Percentiles rank a stretch among this genome's conserved stretches.
Conservation (phyloP, 192 early-diverging fungal species). For the Lunasporangiospora selenospora region DNA sequence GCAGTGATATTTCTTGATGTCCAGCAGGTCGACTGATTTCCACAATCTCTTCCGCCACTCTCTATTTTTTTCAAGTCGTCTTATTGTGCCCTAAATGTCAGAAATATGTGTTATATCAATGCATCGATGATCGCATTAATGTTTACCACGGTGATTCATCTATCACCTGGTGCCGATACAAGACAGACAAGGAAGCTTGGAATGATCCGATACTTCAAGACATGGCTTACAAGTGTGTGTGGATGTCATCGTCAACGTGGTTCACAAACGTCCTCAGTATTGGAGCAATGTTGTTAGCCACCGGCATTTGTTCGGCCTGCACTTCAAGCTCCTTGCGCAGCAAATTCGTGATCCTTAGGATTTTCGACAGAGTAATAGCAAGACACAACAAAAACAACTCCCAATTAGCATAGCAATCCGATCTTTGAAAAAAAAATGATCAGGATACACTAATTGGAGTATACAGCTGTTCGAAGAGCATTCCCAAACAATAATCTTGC, state of each 20-base stretch:
- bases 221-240: slow-evolving; percentile 10
- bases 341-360: slow-evolving; percentile 8
- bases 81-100: background rate
- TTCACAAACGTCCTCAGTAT: slow-evolving; percentile 3
- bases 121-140: too few relatives aligned
- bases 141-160: too few relatives aligned
- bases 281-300: slow-evolving; percentile 7
- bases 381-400: too few relatives aligned
- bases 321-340: slow-evolving; percentile 3
- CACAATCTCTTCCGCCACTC: slow-evolving; percentile 3
- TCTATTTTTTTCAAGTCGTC: background rate
- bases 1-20: background rate
- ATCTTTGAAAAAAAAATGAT: too few relatives aligned
- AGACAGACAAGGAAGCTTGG: slow-evolving; percentile 1
- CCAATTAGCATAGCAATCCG: slow-evolving; percentile 12
- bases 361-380: slow-evolving; percentile 8
- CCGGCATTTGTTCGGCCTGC: slow-evolving; percentile 8
- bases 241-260: slow-evolving; percentile 11
- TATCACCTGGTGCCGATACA: slow-evolving; percentile 12
- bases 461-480: slow-evolving; percentile 15
- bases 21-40: background rate
- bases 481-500: background rate
- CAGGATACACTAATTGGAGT: too few relatives aligned
- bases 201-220: slow-evolving; percentile 2
- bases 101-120: too few relatives aligned